A percentile compares a stretch with the other conserved stretches of the same genome.
These are phyloP conservation scores for Podaxis pistillaris DNA, from an alignment of 768 basidiomycete species.

Conservation along the genomic window DNA sequence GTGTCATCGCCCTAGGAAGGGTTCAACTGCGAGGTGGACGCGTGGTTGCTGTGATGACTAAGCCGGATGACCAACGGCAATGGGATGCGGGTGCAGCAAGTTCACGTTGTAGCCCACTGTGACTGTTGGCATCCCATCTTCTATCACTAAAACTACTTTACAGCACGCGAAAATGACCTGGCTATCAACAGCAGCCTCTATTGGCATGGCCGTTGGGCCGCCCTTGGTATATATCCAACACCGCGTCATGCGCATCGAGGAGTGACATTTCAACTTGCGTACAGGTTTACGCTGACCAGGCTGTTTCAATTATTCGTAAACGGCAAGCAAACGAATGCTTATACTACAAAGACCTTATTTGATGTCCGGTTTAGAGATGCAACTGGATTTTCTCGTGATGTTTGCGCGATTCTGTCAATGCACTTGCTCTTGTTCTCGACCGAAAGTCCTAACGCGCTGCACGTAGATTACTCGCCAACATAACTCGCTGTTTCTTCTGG, in stretches of 20 bases:
- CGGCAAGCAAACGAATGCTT: slow-evolving; percentile 40
- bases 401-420: slow-evolving; percentile 77
- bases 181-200: slow-evolving; percentile 66
- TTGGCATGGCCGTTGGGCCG: slow-evolving; percentile 84
- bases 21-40: too few relatives aligned
- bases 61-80: neutral
- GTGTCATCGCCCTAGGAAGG: too few relatives aligned
- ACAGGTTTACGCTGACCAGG: slow-evolving; percentile 83
- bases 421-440: slow-evolving; percentile 7
- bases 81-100: neutral
- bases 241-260: neutral
- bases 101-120: neutral
- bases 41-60: slow-evolving; percentile 3
- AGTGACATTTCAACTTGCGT: slow-evolving; percentile 4
- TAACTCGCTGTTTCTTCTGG: slow-evolving; percentile 91
- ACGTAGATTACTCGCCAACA: slow-evolving; percentile 74
- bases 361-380: slow-evolving; percentile 54
- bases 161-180: slow-evolving; percentile 39
- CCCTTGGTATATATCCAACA: slow-evolving; percentile 48
- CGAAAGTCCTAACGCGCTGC: slow-evolving; percentile 7
- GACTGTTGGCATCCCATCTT: neutral
- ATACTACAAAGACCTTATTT: neutral
- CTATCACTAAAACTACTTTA: slow-evolving; percentile 8
- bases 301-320: slow-evolving; percentile 76
- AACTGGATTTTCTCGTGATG: slow-evolving; percentile 83